phyloP scores from a whole-genome alignment of 2,329 filamentous ascomycete genomes.

The Venturia oleaginea region DNA sequence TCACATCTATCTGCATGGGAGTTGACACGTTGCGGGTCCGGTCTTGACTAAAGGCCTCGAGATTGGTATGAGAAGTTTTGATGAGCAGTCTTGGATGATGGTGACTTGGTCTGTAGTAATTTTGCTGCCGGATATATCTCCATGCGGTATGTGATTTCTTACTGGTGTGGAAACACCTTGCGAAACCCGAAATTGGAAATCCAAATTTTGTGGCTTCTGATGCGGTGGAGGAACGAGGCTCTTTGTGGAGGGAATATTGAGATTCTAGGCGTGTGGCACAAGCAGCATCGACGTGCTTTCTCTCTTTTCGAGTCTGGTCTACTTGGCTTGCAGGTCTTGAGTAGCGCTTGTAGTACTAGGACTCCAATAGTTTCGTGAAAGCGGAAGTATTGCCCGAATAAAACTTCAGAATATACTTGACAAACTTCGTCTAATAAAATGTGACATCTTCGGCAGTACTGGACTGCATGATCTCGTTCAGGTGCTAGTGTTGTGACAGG shows the following conservation, averaged over 20 bases:
- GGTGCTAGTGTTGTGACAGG: background rate
- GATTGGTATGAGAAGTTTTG: no score
- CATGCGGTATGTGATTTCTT: no score
- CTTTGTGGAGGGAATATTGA: background rate
- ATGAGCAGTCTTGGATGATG: no score
- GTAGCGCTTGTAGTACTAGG: background rate
- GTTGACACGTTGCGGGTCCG: background rate
- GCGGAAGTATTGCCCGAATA: background rate
- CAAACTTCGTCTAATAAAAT: background rate
- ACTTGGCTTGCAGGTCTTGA: background rate
- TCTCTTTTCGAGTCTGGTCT: background rate
- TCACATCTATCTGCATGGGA: background rate
- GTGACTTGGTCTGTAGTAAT: no score
- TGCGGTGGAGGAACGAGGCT: background rate
- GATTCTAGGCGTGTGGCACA: background rate
- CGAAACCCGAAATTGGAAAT: no score
- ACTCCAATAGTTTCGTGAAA: background rate
- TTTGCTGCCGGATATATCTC: no score
- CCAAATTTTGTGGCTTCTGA: background rate
- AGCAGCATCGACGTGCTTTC: background rate
- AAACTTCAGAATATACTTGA: background rate
- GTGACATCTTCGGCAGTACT: background rate
- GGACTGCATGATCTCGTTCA: background rate
- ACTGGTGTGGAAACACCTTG: no score
- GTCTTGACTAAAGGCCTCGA: background rate